Percentiles rank a stretch among this genome's conserved stretches.
Conservation (phyloP, 192 early-diverging fungal species). For the Coemansia sp. region DNA sequence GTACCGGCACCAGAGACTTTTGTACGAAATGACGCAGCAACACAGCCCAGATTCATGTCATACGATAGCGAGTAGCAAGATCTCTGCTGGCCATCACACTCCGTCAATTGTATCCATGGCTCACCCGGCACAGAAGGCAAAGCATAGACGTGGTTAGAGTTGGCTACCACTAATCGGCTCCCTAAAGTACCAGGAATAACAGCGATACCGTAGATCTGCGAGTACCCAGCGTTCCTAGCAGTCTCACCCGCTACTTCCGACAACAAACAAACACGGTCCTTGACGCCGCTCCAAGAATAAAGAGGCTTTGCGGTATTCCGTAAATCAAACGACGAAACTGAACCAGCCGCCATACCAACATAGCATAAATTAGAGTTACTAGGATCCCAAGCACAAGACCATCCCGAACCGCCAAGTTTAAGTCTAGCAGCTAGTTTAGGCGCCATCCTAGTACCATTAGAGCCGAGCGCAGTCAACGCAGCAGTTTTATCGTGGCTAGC, state of each 20-base stretch:
- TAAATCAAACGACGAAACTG: slow-evolving; percentile 33
- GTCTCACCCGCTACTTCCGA: too few species aligned
- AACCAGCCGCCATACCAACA: slow-evolving; percentile 9
- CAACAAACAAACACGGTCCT: slow-evolving; percentile 1
- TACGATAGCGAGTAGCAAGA: slow-evolving; percentile 32
- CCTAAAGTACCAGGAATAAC: neutral
- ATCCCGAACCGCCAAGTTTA: slow-evolving; percentile 13
- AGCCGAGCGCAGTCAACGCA: slow-evolving; percentile 19
- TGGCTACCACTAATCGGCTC: slow-evolving; percentile 28
- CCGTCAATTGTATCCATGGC: slow-evolving; percentile 27
- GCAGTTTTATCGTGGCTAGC: slow-evolving; percentile 44
- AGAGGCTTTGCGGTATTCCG: slow-evolving; percentile 7
- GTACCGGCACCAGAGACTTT: neutral
- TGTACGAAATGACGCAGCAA: slow-evolving; percentile 34
- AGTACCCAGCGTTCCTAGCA: slow-evolving; percentile 2
- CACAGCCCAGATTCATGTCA: slow-evolving; percentile 8
- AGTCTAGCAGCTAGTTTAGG: slow-evolving; percentile 18
- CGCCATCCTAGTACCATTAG: neutral
- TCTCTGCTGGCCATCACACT: neutral
- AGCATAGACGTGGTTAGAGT: slow-evolving; percentile 24
- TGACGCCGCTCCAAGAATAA: slow-evolving; percentile 18
- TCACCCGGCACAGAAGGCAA: slow-evolving; percentile 3
- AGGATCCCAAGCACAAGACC: slow-evolving; percentile 47
- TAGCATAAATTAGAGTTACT: slow-evolving; percentile 15
- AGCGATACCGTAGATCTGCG: slow-evolving; percentile 33